Base-by-base conservation (phyloP, 768 basidiomycete species). In the Tylopilus vinaceipallidus region DNA sequence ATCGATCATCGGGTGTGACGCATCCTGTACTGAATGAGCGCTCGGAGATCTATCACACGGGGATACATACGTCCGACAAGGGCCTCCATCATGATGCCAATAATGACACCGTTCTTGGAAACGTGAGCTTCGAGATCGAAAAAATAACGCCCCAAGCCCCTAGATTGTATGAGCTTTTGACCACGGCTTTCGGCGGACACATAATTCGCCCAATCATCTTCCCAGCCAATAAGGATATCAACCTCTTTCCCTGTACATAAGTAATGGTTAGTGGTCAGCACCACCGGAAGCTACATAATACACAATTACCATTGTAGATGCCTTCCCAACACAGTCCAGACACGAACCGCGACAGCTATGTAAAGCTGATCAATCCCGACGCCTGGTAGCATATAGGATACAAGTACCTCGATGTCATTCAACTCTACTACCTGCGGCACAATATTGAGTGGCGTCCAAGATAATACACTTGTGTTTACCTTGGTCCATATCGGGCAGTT, bases 1-100 rank as follows among this genome's bases (percentile, higher is more conserved):
- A 39, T 24, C 64, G 63, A 52, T 71, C 69, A 8, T 56, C 52
- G 7, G 33, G 42, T 19, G 60, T 59, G 30, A 64, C 34, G 1
- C 40, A 40, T 19, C 63, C 66, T 70, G 30, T 17, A 43, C 7
- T 2, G 6, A 24, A 48, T 65, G 26, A 62, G 56, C 19, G 6
- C 23, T 26, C 23, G 32, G 24, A 37, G 23, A 47, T 32, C 19
- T 11, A 26, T 36, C 9, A 17, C 6, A 23, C 23, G 20, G 19
- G 10, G 11, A 4, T 19, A 55, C 65, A 22, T 48, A 65, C 68
- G 64, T 52, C 66, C 66, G 23, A 68, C 38, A 14, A 49, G 38
- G 17, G 61, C 41, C 36, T 70, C 67, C 40, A 46, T 58, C 68
- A 68, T 71, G 30, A 69, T 37, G 7, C 67, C 67, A 26, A 71